Base-by-base conservation (phyloP, 164 flowering plant species). In the Vitis labrusca region DNA sequence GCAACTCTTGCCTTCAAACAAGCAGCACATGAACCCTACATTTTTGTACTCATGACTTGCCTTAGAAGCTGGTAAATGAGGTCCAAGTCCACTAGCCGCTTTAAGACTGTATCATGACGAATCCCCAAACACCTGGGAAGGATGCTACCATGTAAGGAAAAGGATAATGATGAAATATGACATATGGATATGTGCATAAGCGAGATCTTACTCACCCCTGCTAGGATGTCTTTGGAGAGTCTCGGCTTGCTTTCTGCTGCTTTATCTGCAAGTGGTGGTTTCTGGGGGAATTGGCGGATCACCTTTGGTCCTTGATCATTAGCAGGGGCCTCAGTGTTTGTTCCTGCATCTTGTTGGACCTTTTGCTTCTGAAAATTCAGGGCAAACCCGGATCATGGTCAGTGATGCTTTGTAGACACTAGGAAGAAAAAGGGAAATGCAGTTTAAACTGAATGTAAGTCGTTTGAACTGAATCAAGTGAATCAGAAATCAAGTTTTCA, bases 201-300 rank as follows among this genome's bases (percentile, higher is more conserved):
- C 2, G 17, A 60, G 64, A 50, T 3, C 29, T 16, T 2, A 72
- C 91, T 78, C 59, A 92, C 98, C 74, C 87, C 86, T n/a, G 88
- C 85, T 37, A 92, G 77, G 48, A 87, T 2, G 65, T 85, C 93
- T 70, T 67, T 82, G 1, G 97, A 92, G 58, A 92, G 86, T 32
- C 66, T 49, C 52, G 82, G 73, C 76, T 83, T 86, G 61, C 64
- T 71, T 62, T 82, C 59, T 49, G 53, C 62, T 32, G 76, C 69
- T 57, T 60, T 59, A 29, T 82, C 83, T 55, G 65, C 78, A 57
- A 91, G 78, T 17, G 96, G 89, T 67, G 77, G 76, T 63, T 71
- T 91, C 74, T 91, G 98, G 3, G 76, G 84, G 72, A 89, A 89
- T 19, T 80, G 84, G 10, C 93, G 92, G 62, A 86, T 64, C 19